A percentile compares a stretch with the other conserved stretches of the same genome.
Evolutionary conservation across 306 rosid species (phyloP).

Genomic region (Quercus aquifolioides): DNA sequence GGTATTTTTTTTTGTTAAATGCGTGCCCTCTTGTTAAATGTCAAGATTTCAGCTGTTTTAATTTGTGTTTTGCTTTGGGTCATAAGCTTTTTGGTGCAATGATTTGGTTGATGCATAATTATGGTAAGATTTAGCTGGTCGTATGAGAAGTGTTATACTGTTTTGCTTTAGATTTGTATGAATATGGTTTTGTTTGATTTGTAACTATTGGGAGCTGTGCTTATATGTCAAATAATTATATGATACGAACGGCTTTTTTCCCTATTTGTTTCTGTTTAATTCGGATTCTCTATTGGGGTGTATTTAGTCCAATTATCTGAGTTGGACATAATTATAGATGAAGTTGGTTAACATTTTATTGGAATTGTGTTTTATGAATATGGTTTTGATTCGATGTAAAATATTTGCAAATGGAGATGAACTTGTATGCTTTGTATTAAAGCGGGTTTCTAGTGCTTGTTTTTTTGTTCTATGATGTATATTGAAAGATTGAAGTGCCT

Average conservation of each 20-base stretch:
- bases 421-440: too few relatives aligned
- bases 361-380: neutral
- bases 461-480: neutral
- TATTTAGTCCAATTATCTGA: neutral
- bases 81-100: neutral
- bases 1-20: neutral
- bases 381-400: too few relatives aligned
- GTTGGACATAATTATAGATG: neutral
- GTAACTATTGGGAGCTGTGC: too few relatives aligned
- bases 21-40: neutral
- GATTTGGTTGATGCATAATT: neutral
- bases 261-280: too few relatives aligned
- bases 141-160: too few relatives aligned
- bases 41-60: neutral
- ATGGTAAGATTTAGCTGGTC: too few relatives aligned
- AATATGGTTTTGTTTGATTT: too few relatives aligned
- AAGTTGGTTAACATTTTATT: neutral
- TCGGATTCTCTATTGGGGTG: neutral
- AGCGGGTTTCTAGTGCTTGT: neutral
- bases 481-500: neutral
- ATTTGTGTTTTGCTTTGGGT: neutral
- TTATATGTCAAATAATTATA: too few relatives aligned
- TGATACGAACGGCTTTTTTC: too few relatives aligned
- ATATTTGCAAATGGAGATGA: too few relatives aligned
- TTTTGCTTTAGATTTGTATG: too few relatives aligned